Conservation (phyloP, 345 rosid genomes). For the Noccaea caerulescens region DNA sequence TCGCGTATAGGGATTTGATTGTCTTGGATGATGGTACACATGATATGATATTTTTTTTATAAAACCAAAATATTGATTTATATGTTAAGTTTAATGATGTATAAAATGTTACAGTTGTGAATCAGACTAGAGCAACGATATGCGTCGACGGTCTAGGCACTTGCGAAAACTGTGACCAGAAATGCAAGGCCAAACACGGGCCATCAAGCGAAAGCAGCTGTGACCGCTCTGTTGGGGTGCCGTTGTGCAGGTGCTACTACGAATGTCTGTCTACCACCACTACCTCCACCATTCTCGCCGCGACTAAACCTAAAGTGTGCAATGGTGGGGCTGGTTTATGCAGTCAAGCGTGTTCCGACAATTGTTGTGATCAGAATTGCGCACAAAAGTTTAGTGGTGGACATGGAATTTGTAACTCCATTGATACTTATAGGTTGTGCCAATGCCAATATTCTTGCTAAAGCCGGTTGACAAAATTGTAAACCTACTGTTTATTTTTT, state of each 20-base stretch:
- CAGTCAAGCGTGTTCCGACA: not conserved
- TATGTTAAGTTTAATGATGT: not conserved
- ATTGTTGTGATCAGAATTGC: conserved; percentile 23
- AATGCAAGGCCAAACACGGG: conserved; percentile 38
- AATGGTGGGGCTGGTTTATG: conserved; percentile 22
- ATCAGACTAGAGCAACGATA: not conserved
- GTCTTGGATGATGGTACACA: too few species aligned
- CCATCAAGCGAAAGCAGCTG: conserved; percentile 24
- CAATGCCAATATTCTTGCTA: conserved; percentile 35
- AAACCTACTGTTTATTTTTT: too few species aligned
- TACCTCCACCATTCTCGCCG: not conserved
- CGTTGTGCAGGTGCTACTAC: conserved; percentile 1
- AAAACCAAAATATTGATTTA: not conserved
- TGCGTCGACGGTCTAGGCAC: conserved; percentile 21
- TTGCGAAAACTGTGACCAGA: conserved; percentile 28
- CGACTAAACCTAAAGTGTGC: not conserved
- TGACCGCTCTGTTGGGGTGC: not conserved
- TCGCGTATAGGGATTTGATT: not conserved
- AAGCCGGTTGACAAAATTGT: not conserved
- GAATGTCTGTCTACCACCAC: not conserved
- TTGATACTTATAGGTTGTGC: conserved; percentile 14
- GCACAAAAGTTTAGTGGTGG: conserved; percentile 26
- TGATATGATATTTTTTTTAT: too few species aligned
- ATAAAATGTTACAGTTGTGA: conserved; percentile 20
- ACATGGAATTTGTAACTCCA: conserved; percentile 20